Evolutionary conservation across 2,329 filamentous ascomycete species (phyloP).

Genomic region (Colletotrichum sp.): DNA sequence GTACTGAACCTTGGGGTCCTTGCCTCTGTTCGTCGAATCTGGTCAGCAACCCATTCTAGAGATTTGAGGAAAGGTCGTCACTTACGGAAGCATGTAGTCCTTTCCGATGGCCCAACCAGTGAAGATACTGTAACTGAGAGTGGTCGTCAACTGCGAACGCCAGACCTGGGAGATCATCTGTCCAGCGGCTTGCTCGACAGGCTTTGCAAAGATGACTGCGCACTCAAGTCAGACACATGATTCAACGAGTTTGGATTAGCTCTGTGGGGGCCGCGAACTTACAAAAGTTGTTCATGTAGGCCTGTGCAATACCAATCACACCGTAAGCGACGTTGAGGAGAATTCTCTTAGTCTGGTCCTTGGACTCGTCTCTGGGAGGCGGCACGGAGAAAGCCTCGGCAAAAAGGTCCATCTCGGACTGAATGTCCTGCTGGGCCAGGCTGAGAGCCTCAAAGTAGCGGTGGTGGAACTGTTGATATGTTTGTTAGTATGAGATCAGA

Average conservation of each 20-base stretch:
- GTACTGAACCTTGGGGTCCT: background rate
- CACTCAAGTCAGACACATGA: background rate
- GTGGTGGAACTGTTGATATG: background rate
- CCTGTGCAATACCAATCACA: background rate
- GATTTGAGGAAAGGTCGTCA: background rate
- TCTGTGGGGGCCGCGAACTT: background rate
- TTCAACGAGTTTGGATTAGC: background rate
- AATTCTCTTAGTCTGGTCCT: background rate
- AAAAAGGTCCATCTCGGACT: background rate
- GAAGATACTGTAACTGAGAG: background rate
- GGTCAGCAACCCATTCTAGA: background rate
- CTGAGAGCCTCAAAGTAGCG: background rate
- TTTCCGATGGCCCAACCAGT: constrained; percentile 4
- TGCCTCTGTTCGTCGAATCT: background rate
- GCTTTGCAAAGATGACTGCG: background rate
- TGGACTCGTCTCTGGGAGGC: background rate
- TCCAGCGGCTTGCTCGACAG: background rate
- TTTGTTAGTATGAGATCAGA: background rate
- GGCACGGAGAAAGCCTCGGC: background rate
- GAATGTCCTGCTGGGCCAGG: background rate
- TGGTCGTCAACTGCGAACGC: background rate
- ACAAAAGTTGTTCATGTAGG: background rate
- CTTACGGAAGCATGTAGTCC: constrained; percentile 2
- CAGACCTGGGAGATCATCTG: background rate
- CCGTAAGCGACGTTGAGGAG: background rate